Evolutionary conservation across 2,329 filamentous ascomycete genomes (phyloP).

Genomic region (Verticillium nonalfalfae): DNA sequence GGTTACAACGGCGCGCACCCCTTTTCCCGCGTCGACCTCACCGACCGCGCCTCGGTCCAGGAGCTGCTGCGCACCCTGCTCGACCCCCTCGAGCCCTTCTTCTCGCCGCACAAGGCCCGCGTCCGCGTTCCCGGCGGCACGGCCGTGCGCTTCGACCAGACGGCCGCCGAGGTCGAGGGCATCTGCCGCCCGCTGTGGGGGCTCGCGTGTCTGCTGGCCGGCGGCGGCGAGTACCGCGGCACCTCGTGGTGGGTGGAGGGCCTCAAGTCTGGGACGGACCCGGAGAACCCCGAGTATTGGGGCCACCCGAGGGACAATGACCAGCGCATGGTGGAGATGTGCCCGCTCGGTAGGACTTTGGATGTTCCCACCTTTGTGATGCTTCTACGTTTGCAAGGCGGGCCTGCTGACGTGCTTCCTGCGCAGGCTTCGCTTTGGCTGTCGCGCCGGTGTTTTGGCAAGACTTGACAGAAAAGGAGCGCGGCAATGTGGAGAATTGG

Average conservation of each 20-base stretch:
- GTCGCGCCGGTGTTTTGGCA: conserved; percentile 64
- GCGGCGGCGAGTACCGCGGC: conserved; percentile 57
- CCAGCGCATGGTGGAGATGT: conserved; percentile 82
- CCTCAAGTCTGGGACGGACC: conserved; percentile 64
- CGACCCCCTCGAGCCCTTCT: conserved; percentile 65
- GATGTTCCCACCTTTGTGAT: neutral
- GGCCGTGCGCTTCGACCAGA: conserved; percentile 71
- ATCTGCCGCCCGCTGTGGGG: conserved; percentile 73
- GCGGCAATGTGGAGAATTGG: conserved; percentile 63
- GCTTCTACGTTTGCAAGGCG: neutral
- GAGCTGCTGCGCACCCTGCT: conserved; percentile 57
- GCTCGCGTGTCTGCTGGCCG: conserved; percentile 62
- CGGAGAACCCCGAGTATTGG: conserved; percentile 67
- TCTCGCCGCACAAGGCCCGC: conserved; percentile 59
- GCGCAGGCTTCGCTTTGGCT: conserved; percentile 58
- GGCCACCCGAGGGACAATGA: conserved; percentile 70
- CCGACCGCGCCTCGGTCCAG: conserved; percentile 50
- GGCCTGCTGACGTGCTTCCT: neutral
- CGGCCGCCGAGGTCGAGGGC: conserved; percentile 71
- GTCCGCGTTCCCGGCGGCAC: conserved; percentile 63
- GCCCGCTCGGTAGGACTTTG: conserved; percentile 49
- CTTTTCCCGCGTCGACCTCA: conserved; percentile 45
- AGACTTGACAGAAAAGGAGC: conserved; percentile 54
- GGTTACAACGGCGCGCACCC: conserved; percentile 49
- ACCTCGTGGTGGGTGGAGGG: conserved; percentile 64